Percentiles rank a stretch among this genome's conserved stretches.
These are phyloP conservation scores for Coniferiporia weirii DNA, from an alignment of 1,284 basidiomycete genomes.

Conservation along the genomic window DNA sequence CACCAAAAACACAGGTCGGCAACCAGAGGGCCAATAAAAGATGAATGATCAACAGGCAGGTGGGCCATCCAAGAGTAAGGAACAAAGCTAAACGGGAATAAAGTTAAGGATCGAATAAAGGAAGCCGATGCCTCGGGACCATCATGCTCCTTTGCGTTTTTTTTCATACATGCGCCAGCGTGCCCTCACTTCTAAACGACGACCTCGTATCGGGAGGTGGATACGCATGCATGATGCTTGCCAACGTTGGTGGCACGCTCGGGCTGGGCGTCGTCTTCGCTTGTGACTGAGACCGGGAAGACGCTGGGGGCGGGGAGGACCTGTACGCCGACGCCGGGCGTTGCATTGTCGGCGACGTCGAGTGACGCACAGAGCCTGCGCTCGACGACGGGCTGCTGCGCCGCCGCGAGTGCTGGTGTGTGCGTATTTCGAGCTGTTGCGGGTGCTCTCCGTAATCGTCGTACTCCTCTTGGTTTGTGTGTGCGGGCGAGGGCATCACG, in stretches of 20 bases:
- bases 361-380: background rate
- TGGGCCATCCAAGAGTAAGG: background rate
- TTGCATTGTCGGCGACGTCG: background rate
- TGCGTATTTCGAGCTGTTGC: background rate
- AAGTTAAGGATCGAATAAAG: background rate
- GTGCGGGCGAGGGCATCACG: slow-evolving; percentile 1
- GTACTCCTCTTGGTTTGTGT: background rate
- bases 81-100: background rate
- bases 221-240: slow-evolving; percentile 64
- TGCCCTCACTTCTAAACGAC: slow-evolving; percentile 3
- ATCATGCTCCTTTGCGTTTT: background rate
- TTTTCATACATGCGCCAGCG: background rate
- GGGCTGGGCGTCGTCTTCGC: slow-evolving; percentile 22
- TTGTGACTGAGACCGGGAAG: slow-evolving; percentile 12
- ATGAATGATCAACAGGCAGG: background rate
- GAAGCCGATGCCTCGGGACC: background rate
- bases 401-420: no score
- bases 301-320: slow-evolving; percentile 19
- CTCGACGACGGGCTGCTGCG: slow-evolving; percentile 1
- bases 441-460: background rate
- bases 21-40: background rate
- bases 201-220: slow-evolving; percentile 24
- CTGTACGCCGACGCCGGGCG: background rate
- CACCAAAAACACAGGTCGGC: background rate
- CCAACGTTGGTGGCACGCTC: slow-evolving; percentile 43